Evolutionary conservation across 2,329 filamentous ascomycete genomes (phyloP).

Genomic region (Fusarium pseudonygamai): DNA sequence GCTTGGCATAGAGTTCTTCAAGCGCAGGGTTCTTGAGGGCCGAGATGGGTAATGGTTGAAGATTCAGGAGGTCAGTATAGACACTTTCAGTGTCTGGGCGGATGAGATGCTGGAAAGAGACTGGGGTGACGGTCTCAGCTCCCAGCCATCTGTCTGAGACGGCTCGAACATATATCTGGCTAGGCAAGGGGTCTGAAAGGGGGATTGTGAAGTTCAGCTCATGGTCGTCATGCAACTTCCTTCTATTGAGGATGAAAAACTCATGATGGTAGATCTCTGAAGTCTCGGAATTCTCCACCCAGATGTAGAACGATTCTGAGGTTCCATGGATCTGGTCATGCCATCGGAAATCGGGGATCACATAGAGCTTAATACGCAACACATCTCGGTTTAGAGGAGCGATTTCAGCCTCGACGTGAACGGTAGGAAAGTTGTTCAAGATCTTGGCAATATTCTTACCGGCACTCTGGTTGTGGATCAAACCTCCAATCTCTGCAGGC

Average conservation of each 20-base stretch:
- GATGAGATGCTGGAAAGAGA: slow-evolving; percentile 98
- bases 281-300: slow-evolving; percentile 98
- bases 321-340: slow-evolving; percentile 93
- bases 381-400: slow-evolving; percentile 96
- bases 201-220: slow-evolving; percentile 98
- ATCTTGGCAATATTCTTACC: slow-evolving; percentile 84
- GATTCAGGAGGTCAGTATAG: slow-evolving; percentile 91
- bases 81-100: slow-evolving; percentile 97
- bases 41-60: slow-evolving; percentile 88
- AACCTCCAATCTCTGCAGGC: slow-evolving; percentile 82
- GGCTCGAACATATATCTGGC: slow-evolving; percentile 94
- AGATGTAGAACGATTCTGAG: slow-evolving; percentile 97
- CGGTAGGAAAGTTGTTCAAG: slow-evolving; percentile 89
- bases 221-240: slow-evolving; percentile 94
- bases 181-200: slow-evolving; percentile 88
- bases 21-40: slow-evolving; percentile 87
- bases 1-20: slow-evolving; percentile 86
- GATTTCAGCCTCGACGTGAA: slow-evolving; percentile 92
- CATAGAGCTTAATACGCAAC: slow-evolving; percentile 84
- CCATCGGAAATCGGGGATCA: slow-evolving; percentile 93
- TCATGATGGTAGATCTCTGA: slow-evolving; percentile 98
- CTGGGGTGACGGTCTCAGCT: slow-evolving; percentile 91
- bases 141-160: slow-evolving; percentile 97
- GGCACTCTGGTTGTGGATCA: slow-evolving; percentile 91
- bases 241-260: slow-evolving; percentile 90